A percentile compares a stretch with the other conserved stretches of the same genome.
Evolutionary conservation across 371 early-diverging fungal species (phyloP).

Genomic region (Mortierella sp.): DNA sequence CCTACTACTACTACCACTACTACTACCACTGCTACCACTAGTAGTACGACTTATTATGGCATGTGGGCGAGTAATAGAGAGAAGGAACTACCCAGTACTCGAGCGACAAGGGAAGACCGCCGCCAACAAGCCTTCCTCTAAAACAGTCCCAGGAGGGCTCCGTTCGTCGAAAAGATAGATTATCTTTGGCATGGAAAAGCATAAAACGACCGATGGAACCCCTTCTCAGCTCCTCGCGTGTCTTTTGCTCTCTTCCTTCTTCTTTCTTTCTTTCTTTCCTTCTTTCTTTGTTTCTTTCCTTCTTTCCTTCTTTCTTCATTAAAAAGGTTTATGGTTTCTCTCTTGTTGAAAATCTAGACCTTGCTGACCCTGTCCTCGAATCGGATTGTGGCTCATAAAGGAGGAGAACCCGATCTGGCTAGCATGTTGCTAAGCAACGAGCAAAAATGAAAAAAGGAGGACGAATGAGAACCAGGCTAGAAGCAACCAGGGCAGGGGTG

Average conservation of each 20-base stretch:
- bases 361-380: background rate
- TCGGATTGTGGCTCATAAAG: background rate
- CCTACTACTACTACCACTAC: background rate
- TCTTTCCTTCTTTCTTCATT: background rate
- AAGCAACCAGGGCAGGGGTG: background rate
- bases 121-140: background rate
- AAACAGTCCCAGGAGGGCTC: background rate
- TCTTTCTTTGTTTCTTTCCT: background rate
- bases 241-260: background rate
- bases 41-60: background rate
- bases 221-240: background rate
- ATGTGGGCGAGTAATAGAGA: background rate
- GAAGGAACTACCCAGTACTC: background rate
- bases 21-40: too few relatives aligned
- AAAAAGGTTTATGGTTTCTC: background rate
- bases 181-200: background rate
- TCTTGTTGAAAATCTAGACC: conserved; percentile 2
- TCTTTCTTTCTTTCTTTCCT: background rate
- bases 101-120: background rate
- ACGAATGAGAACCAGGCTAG: background rate
- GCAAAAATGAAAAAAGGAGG: background rate
- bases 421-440: background rate
- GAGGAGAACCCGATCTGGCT: background rate
- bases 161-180: background rate
- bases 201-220: background rate